Base-by-base conservation (phyloP, 148 eudicot species). In the Camellia lanceoleosa region DNA sequence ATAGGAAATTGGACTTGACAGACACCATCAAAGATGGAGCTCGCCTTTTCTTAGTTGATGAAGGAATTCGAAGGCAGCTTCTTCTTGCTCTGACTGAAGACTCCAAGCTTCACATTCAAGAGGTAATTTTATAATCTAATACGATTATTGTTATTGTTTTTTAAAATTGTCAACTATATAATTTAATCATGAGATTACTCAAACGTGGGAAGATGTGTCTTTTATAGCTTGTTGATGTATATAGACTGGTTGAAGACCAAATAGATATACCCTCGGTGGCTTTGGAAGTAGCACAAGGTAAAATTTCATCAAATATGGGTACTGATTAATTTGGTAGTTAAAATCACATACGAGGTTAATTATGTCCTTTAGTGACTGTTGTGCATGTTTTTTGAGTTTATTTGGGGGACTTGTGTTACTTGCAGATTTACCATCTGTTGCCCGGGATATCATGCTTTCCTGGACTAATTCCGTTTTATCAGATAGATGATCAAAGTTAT, bases 71-170 rank as follows among this genome's bases (percentile, higher is more conserved):
- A 65, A 91, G 95, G 80, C 89, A 93, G 84, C 89, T 96, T 58
- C 88, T 96, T 83, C 98, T 96, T 87, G 99, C 99, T 78, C 84
- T 96, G 76, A 96, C 99, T 2, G 99, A 96, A 87, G 97, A 96
- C 84, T 96, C 99, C 67, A 93, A 92, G 89, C 98, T 96, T 84
- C 99, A 96, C 76, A 79, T 96, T 79, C 90, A 93, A 83, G 99
- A 96, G 97, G 98, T 94, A 82, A 30, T 30, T 30, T 30, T 68
- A 77, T 51, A 51, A 59, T 42, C 38, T 67, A 80, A 68, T 55
- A 13, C 38, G 38, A 30, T 30, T 30, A 30, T 30, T 43, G 12
- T 69, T 23, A 51, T 43, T 3, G 13, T 30, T 23, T 19, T 15
- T 18, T 4, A 44, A 1, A 4, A 54, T 68, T 69, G 58, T 23